These are phyloP conservation scores for Candida pseudofarinosa DNA, from an alignment of 805 yeast species.

Conservation along the genomic window DNA sequence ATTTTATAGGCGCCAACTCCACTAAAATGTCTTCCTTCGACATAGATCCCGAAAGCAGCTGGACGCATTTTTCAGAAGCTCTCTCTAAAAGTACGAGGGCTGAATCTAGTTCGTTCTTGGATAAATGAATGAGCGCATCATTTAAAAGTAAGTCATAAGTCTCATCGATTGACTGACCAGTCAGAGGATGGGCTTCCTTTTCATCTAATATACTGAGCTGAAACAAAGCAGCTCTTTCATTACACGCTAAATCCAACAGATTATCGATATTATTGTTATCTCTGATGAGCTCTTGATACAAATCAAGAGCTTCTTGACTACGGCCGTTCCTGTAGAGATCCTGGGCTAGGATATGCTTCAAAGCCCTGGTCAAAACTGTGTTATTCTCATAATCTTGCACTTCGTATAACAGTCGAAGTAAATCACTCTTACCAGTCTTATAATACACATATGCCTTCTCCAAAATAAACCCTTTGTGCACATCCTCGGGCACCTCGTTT, in stretches of 20 bases:
- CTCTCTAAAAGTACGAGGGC: slow-evolving; percentile 43
- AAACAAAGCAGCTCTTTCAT: slow-evolving; percentile 65
- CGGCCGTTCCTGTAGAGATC: slow-evolving; percentile 48
- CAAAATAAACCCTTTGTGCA: slow-evolving; percentile 34
- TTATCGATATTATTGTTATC: slow-evolving; percentile 36
- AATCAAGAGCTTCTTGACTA: slow-evolving; percentile 34
- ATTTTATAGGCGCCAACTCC: slow-evolving; percentile 57
- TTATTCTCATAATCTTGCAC: slow-evolving; percentile 14
- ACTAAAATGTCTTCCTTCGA: slow-evolving; percentile 43
- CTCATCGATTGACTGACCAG: slow-evolving; percentile 5
- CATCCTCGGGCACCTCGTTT: slow-evolving; percentile 33
- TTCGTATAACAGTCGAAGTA: slow-evolving; percentile 17
- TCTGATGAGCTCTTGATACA: slow-evolving; percentile 42
- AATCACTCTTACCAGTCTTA: slow-evolving; percentile 45
- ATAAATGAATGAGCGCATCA: slow-evolving; percentile 47
- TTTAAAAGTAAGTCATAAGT: slow-evolving; percentile 60
- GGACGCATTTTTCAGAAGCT: slow-evolving; percentile 43
- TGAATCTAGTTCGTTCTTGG: slow-evolving; percentile 31
- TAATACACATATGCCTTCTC: slow-evolving; percentile 61
- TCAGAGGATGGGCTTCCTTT: slow-evolving; percentile 1
- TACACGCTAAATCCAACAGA: slow-evolving; percentile 50
- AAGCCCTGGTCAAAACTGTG: slow-evolving; percentile 24
- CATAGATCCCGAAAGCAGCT: slow-evolving; percentile 30
- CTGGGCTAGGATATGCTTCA: slow-evolving; percentile 52
- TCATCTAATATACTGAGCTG: slow-evolving; percentile 31